phyloP scores from a whole-genome alignment of 768 basidiomycete species.

The Xerocomus brunneocitrinus region DNA sequence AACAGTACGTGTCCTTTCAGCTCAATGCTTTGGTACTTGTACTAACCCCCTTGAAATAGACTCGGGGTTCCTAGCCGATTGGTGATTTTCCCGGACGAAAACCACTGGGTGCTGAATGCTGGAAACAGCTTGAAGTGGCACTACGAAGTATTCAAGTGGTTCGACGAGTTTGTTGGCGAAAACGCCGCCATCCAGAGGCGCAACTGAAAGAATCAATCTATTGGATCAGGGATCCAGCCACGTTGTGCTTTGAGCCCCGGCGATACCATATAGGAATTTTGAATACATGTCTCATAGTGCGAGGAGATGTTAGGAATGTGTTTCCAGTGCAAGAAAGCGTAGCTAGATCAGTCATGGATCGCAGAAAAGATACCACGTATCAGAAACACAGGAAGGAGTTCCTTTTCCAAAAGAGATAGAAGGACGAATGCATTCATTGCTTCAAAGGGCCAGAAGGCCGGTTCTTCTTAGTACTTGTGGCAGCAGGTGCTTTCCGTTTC shows the following conservation, averaged over 20 bases:
- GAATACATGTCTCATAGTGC: slow-evolving; percentile 2
- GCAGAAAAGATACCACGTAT: slow-evolving; percentile 8
- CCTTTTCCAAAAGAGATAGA: neutral
- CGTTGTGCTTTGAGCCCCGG: neutral
- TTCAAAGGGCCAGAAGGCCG: slow-evolving; percentile 4
- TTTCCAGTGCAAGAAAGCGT: slow-evolving; percentile 8
- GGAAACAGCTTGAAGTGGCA: slow-evolving; percentile 93
- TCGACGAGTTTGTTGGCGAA: slow-evolving; percentile 60
- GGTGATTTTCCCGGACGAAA: slow-evolving; percentile 85
- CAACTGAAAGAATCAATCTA: slow-evolving; percentile 6
- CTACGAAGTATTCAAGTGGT: slow-evolving; percentile 90
- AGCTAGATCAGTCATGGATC: slow-evolving; percentile 6
- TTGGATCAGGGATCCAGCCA: neutral
- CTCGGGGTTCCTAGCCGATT: slow-evolving; percentile 68
- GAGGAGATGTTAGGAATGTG: slow-evolving; percentile 3
- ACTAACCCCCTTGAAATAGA: slow-evolving; percentile 33
- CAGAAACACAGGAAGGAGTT: neutral
- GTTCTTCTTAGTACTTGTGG: slow-evolving; percentile 6
- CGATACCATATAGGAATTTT: neutral
- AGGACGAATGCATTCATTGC: slow-evolving; percentile 4
- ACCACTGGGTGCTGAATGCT: slow-evolving; percentile 86
- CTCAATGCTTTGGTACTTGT: neutral
- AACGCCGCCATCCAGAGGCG: slow-evolving; percentile 3
- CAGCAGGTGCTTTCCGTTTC: slow-evolving; percentile 19
- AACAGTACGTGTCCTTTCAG: slow-evolving; percentile 52